Conservation (phyloP, 805 yeast species). For the Saturnispora quitensis region DNA sequence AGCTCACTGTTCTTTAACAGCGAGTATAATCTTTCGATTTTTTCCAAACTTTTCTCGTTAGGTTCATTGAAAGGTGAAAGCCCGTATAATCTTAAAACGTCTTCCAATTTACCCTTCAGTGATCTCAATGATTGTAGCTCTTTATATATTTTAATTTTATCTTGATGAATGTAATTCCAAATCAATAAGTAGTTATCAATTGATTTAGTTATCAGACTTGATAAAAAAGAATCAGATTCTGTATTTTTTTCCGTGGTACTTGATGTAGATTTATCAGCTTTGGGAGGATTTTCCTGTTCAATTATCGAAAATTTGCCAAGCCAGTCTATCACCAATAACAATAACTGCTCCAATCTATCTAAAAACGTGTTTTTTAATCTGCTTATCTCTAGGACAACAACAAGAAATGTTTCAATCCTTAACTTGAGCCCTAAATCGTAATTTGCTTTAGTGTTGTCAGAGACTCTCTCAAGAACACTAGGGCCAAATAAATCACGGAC, state of each 20-base stretch:
- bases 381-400: constrained; percentile 16
- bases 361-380: constrained; percentile 15
- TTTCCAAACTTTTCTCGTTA: constrained; percentile 11
- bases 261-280: background rate
- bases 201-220: background rate
- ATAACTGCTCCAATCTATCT: constrained; percentile 12
- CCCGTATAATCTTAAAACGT: constrained; percentile 15
- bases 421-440: constrained; percentile 7
- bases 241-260: background rate
- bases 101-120: constrained; percentile 15
- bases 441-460: background rate
- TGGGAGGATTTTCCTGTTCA: background rate
- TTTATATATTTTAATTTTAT: constrained; percentile 11
- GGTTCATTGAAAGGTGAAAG: constrained; percentile 15
- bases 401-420: constrained; percentile 22
- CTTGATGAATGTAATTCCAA: constrained; percentile 8
- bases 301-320: constrained; percentile 10
- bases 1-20: constrained; percentile 6
- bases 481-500: constrained; percentile 12
- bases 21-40: constrained; percentile 3
- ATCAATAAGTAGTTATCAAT: constrained; percentile 5
- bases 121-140: constrained; percentile 13
- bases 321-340: constrained; percentile 10
- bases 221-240: background rate
- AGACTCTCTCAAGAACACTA: constrained; percentile 1